phyloP scores from a whole-genome alignment of 2,329 filamentous ascomycete species.

The Emergomyces africanus region DNA sequence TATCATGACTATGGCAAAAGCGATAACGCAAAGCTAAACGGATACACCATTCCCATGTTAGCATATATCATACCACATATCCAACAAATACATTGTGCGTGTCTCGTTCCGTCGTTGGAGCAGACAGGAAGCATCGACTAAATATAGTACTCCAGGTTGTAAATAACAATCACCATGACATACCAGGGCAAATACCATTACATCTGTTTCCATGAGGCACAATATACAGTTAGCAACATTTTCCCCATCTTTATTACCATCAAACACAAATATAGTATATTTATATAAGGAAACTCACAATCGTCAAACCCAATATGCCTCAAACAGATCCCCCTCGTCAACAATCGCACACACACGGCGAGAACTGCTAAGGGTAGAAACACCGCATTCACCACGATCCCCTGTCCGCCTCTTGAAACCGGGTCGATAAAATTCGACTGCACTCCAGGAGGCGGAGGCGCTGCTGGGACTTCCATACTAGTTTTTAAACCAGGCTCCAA shows the following conservation, averaged over 20 bases:
- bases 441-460: slow-evolving; percentile 15
- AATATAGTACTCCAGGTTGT: not conserved
- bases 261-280: slow-evolving; percentile 6
- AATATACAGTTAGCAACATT: slow-evolving; percentile 7
- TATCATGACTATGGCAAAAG: slow-evolving; percentile 12
- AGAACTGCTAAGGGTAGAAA: slow-evolving; percentile 16
- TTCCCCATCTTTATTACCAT: slow-evolving; percentile 16
- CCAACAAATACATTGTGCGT: not conserved
- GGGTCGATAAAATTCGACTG: slow-evolving; percentile 19
- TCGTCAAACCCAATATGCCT: slow-evolving; percentile 17
- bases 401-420: slow-evolving; percentile 12
- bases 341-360: slow-evolving; percentile 13
- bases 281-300: slow-evolving; percentile 12
- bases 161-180: not conserved
- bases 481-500: not conserved
- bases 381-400: slow-evolving; percentile 17
- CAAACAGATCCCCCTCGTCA: slow-evolving; percentile 17
- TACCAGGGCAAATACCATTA: slow-evolving; percentile 2
- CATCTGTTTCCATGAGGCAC: not conserved
- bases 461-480: slow-evolving; percentile 12
- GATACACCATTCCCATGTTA: not conserved
- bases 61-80: not conserved
- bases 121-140: not conserved
- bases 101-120: not conserved
- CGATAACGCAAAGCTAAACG: slow-evolving; percentile 11